Base-by-base conservation (phyloP, 176 grass and related monocot genomes). In the Dactylis glomerata region DNA sequence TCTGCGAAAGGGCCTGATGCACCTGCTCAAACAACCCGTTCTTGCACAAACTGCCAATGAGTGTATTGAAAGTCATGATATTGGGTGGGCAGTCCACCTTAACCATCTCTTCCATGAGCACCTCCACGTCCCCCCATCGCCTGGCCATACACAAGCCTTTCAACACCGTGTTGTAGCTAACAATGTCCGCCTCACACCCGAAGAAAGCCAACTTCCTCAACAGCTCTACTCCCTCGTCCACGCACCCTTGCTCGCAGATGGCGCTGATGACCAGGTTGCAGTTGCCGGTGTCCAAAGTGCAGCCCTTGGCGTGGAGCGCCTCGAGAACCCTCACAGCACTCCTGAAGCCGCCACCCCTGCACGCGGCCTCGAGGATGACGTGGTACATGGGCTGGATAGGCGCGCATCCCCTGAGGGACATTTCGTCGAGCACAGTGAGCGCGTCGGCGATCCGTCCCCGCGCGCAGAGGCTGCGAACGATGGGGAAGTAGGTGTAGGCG, bases 401-500 rank as follows among this genome's bases (percentile, higher is more conserved):
- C 8, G 38, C 69, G 76, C 91, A 89, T 0, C 79, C 81, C 63
- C 83, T 82, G 22, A 54, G 50, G 14, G 83, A 16, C 57, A 92
- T 86, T 27, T 78, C 69, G 34, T 85, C 84, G 63, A 92, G 75
- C 56, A 86, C 81, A 34, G 67, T 64, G 52, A 92, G 50, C 0
- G 84, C 91, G 63, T 89, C 66, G 3, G 73, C 46, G 32, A 92
- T 74, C 69, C 54, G 75, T 6, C 91, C 87, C n/a, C 82, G 81
- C 54, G 62, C 73, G 37, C 87, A 92, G 26, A 92, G 87, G 5
- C 70, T 68, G 4, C 91, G 81, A 0, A 92, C 61, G 87, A 92
- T 31, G 76, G 85, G 88, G 87, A 89, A 89, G 81, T 87, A 89
- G 58, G 91, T 90, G 62, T 87, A 87, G 73, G 86, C 86, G 80